A percentile compares a stretch with the other conserved stretches of the same genome.
phyloP scores from a whole-genome alignment of 1,284 basidiomycete genomes.

The Cutaneotrichosporon spelunceum region DNA sequence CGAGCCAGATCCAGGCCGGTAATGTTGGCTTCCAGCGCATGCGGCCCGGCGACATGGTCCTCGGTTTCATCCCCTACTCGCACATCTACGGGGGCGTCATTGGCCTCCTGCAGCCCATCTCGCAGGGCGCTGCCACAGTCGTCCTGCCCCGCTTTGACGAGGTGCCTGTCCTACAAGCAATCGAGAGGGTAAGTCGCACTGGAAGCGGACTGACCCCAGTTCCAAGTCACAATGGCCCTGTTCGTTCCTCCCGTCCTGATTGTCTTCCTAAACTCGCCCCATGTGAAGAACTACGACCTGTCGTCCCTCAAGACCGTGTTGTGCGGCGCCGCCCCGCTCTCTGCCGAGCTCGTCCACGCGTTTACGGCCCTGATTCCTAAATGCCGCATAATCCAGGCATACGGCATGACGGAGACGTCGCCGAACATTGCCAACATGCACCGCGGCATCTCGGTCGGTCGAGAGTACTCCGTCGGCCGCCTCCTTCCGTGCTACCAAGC shows the following conservation, averaged over 20 bases:
- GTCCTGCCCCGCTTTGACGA: conserved; percentile 64
- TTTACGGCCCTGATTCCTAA: conserved; percentile 25
- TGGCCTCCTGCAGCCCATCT: conserved; percentile 62
- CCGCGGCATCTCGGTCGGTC: conserved; percentile 18
- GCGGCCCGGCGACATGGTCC: conserved; percentile 7
- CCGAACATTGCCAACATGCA: conserved; percentile 37
- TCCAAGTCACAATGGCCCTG: conserved; percentile 61
- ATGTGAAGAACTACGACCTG: conserved; percentile 67
- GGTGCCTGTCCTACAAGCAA: conserved; percentile 9
- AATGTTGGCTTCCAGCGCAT: conserved; percentile 8
- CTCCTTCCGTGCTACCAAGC: conserved; percentile 75
- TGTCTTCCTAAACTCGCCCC: conserved; percentile 52
- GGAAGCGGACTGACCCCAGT: conserved; percentile 41
- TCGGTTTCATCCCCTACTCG: conserved; percentile 17
- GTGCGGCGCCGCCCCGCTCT: conserved; percentile 79
- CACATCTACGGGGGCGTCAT: conserved; percentile 19
- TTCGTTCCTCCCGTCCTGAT: conserved; percentile 84
- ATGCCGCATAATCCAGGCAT: conserved; percentile 43
- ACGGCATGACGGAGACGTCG: conserved; percentile 54
- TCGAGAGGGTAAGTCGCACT: conserved; percentile 54
- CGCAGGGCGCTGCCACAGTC: conserved; percentile 61
- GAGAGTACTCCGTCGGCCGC: conserved; percentile 56
- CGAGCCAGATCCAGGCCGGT: conserved; percentile 32
- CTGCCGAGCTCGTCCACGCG: conserved; percentile 44
- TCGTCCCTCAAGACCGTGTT: conserved; percentile 61